A percentile compares a stretch with the other conserved stretches of the same genome.
Evolutionary conservation across 768 basidiomycete genomes (phyloP).

Genomic region (Pleurotus ostreatus): DNA sequence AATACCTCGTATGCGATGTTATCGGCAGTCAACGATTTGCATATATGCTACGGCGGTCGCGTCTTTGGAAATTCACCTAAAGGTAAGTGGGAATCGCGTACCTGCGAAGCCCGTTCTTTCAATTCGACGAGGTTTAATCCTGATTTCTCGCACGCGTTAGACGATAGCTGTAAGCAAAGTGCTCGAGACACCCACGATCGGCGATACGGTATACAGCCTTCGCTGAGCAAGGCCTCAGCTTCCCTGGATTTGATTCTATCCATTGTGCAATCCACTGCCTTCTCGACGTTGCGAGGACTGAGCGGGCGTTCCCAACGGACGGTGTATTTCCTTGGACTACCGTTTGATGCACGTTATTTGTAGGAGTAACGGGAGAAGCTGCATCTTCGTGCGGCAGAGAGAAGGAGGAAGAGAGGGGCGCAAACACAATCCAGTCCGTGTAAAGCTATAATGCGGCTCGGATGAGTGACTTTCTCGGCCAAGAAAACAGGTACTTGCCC

Average conservation of each 20-base stretch:
- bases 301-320: not conserved
- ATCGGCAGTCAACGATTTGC: constrained; percentile 67
- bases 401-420: constrained; percentile 77
- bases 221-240: constrained; percentile 72
- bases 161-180: not conserved
- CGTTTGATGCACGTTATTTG: not conserved
- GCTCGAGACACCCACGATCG: constrained; percentile 51
- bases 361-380: constrained; percentile 10
- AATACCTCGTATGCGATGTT: constrained; percentile 88
- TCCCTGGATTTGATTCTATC: constrained; percentile 54
- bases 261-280: constrained; percentile 75
- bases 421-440: constrained; percentile 80
- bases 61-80: constrained; percentile 20
- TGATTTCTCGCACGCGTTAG: constrained; percentile 19
- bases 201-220: constrained; percentile 83
- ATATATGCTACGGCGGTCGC: constrained; percentile 57
- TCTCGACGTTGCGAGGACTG: constrained; percentile 10
- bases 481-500: constrained; percentile 41
- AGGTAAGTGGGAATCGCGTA: constrained; percentile 14
- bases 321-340: not conserved
- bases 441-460: constrained; percentile 54
- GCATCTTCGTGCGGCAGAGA: constrained; percentile 23
- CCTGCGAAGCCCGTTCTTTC: constrained; percentile 66
- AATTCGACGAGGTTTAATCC: constrained; percentile 71
- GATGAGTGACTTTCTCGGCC: not conserved